phyloP scores from a whole-genome alignment of 495 filamentous ascomycete genomes.

The Penicillium goetzii region DNA sequence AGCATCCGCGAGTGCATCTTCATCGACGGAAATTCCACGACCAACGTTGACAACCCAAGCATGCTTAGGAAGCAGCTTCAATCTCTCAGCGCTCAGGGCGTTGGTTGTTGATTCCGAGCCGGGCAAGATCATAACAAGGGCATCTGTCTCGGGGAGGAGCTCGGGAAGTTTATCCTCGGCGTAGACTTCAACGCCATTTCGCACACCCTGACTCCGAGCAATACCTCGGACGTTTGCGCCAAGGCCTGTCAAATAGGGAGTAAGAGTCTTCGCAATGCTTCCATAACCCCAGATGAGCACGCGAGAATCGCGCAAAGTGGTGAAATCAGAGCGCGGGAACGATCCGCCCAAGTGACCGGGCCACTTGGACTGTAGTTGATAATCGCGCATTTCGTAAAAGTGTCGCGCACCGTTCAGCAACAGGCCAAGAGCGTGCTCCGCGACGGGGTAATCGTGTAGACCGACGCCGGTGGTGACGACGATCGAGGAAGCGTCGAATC shows the following conservation, averaged over 20 bases:
- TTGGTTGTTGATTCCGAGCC: constrained; percentile 32
- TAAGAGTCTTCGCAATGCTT: constrained; percentile 40
- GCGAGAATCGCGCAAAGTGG: constrained; percentile 54
- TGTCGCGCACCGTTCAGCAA: constrained; percentile 53
- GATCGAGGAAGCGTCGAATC: constrained; percentile 52
- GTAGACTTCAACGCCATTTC: constrained; percentile 49
- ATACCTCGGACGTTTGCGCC: constrained; percentile 33
- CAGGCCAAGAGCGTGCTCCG: constrained; percentile 60
- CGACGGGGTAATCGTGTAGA: constrained; percentile 62
- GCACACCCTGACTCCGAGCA: constrained; percentile 32
- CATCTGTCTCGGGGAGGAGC: constrained; percentile 33
- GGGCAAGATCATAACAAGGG: constrained; percentile 38
- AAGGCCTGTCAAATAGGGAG: constrained; percentile 32
- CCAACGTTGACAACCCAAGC: constrained; percentile 71
- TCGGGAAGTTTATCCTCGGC: constrained; percentile 37
- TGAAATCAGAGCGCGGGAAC: constrained; percentile 58
- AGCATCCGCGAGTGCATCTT: constrained; percentile 66
- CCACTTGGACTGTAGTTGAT: constrained; percentile 55
- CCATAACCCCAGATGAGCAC: constrained; percentile 40
- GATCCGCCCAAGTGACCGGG: constrained; percentile 58
- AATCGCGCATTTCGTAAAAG: constrained; percentile 63
- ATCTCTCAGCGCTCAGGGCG: constrained; percentile 31
- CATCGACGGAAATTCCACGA: constrained; percentile 68
- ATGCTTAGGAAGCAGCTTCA: constrained; percentile 53
- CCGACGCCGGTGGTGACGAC: constrained; percentile 60